Conservation (phyloP, 371 early-diverging fungal species). For the Rhizopus stolonifer region DNA sequence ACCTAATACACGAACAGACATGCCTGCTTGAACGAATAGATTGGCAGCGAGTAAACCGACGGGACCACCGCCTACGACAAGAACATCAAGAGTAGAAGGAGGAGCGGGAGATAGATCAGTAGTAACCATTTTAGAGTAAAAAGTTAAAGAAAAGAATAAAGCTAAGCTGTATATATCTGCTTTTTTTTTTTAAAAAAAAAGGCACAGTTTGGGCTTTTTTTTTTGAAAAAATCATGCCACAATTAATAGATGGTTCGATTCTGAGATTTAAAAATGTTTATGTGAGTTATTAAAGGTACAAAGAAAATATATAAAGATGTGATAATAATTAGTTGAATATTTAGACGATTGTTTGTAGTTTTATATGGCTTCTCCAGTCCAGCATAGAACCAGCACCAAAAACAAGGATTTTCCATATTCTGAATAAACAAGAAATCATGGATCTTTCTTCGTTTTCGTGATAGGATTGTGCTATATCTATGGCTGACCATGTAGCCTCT, state of each 20-base stretch:
- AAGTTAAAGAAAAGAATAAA: conserved; percentile 8
- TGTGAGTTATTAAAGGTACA: not conserved
- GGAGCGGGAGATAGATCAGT: conserved; percentile 21
- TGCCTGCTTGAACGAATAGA: conserved; percentile 36
- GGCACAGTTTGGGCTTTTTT: not conserved
- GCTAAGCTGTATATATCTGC: conserved; percentile 3
- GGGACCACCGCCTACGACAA: conserved; percentile 51
- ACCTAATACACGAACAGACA: conserved; percentile 42
- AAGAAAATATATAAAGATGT: not conserved
- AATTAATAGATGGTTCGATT: conserved; percentile 12
- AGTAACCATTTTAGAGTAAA: conserved; percentile 14
- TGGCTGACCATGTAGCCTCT: conserved; percentile 27
- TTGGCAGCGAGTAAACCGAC: conserved; percentile 46
- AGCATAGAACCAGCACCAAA: conserved; percentile 35
- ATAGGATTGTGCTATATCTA: conserved; percentile 29
- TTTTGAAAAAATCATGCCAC: conserved; percentile 19
- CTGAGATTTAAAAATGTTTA: conserved; percentile 1
- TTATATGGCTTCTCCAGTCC: conserved; percentile 15
- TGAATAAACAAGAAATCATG: conserved; percentile 22
- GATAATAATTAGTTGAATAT: not conserved
- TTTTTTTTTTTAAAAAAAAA: not conserved
- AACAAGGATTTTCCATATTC: conserved; percentile 37
- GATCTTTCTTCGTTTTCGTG: conserved; percentile 8
- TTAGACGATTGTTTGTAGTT: conserved; percentile 13
- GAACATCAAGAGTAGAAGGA: conserved; percentile 31